Evolutionary conservation across 106 monocot species (phyloP).

Genomic region (Amphibolis antarctica): DNA sequence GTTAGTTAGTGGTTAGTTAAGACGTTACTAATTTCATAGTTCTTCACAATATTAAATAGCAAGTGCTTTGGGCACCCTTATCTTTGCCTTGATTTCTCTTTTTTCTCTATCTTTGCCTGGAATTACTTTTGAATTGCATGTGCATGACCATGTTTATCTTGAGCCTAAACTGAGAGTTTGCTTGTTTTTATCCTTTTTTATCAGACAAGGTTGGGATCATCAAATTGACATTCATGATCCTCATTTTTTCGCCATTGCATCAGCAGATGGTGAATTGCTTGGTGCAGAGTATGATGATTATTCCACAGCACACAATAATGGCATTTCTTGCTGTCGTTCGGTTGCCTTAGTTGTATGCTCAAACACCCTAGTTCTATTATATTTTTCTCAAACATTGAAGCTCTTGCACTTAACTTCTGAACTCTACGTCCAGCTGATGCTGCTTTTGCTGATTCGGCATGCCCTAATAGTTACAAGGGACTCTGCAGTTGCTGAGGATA

Average conservation of each 20-base stretch:
- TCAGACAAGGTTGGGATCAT: constrained; percentile 62
- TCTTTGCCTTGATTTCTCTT: too few relatives aligned
- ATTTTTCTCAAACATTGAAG: neutral
- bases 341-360: constrained; percentile 59
- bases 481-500: constrained; percentile 42
- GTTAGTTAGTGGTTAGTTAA: too few relatives aligned
- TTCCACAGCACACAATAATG: constrained; percentile 37
- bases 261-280: constrained; percentile 72
- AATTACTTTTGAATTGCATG: too few relatives aligned
- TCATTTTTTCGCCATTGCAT: constrained; percentile 68
- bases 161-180: neutral
- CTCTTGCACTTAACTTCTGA: neutral
- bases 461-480: constrained; percentile 44
- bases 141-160: neutral
- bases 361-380: neutral
- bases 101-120: too few relatives aligned
- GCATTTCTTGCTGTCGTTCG: constrained; percentile 60
- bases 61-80: too few relatives aligned
- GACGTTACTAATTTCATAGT: too few relatives aligned
- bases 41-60: too few relatives aligned
- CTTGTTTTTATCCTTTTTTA: neutral
- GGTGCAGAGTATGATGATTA: constrained; percentile 74
- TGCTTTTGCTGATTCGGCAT: constrained; percentile 74
- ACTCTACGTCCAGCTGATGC: constrained; percentile 49
- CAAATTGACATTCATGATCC: constrained; percentile 57